These are phyloP conservation scores for Fomes fomentarius DNA, from an alignment of 1,284 basidiomycete genomes.

Conservation along the genomic window DNA sequence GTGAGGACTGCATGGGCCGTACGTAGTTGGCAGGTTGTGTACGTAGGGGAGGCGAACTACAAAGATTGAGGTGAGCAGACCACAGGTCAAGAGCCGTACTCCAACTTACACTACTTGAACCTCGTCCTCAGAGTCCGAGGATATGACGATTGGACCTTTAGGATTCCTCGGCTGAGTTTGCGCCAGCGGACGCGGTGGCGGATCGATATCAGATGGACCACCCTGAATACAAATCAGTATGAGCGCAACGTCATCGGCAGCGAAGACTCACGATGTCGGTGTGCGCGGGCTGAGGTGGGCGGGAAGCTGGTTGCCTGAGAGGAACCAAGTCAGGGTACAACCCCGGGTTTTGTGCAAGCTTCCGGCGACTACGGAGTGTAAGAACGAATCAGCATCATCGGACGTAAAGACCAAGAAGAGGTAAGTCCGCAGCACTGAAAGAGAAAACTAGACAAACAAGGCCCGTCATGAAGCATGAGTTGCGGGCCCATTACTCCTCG, in stretches of 20 bases:
- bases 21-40: slow-evolving; percentile 14
- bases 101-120: slow-evolving; percentile 9
- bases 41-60: slow-evolving; percentile 18
- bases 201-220: slow-evolving; percentile 11
- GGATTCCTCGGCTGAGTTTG: not conserved
- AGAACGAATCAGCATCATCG: not conserved
- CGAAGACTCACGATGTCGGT: slow-evolving; percentile 14
- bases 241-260: not conserved
- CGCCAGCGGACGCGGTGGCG: not conserved
- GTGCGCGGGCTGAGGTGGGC: not conserved
- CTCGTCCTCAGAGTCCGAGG: slow-evolving; percentile 32
- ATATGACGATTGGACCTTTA: slow-evolving; percentile 23
- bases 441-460: too few relatives aligned
- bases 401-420: too few relatives aligned
- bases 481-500: too few relatives aligned
- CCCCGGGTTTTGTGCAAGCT: slow-evolving; percentile 24
- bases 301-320: slow-evolving; percentile 1
- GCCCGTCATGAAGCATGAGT: too few relatives aligned
- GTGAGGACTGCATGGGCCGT: not conserved
- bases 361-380: slow-evolving; percentile 28
- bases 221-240: slow-evolving; percentile 3
- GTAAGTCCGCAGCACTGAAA: too few relatives aligned
- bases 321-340: slow-evolving; percentile 23
- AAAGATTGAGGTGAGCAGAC: not conserved
- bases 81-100: not conserved